These are phyloP conservation scores for Coprinellus micaceus DNA, from an alignment of 768 basidiomycete genomes.

Conservation along the genomic window DNA sequence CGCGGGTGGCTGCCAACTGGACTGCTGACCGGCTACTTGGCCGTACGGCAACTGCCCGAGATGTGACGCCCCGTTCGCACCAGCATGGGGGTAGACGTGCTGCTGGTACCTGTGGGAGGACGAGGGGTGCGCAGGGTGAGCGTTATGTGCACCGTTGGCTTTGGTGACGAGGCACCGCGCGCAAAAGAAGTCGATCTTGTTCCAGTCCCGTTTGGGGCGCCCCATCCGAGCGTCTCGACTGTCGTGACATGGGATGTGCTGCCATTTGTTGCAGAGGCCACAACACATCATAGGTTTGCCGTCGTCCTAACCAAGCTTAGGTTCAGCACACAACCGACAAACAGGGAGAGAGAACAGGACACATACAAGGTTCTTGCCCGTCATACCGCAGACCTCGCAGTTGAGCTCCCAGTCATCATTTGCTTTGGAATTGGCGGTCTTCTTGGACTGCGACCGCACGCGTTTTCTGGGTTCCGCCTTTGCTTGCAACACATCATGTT, in stretches of 20 bases:
- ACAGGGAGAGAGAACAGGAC: neutral
- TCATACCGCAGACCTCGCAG: conserved; percentile 79
- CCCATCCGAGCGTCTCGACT: conserved; percentile 60
- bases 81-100: neutral
- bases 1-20: neutral
- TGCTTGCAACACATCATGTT: no score
- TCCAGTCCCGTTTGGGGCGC: conserved; percentile 74
- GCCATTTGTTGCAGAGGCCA: conserved; percentile 81
- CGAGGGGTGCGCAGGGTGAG: conserved; percentile 6
- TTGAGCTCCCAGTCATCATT: conserved; percentile 80
- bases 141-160: conserved; percentile 17
- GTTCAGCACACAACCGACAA: no score
- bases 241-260: conserved; percentile 86
- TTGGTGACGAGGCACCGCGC: conserved; percentile 42
- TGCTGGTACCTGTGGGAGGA: neutral
- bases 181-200: conserved; percentile 80
- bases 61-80: neutral
- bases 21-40: no score
- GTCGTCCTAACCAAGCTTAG: no score
- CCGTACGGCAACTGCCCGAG: neutral
- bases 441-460: neutral
- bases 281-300: conserved; percentile 78
- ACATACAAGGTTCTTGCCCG: conserved; percentile 71
- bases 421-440: conserved; percentile 12
- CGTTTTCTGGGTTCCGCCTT: no score